Percentiles rank a stretch among this genome's conserved stretches.
Evolutionary conservation across 768 basidiomycete species (phyloP).

Genomic region (Boletellus sp.): DNA sequence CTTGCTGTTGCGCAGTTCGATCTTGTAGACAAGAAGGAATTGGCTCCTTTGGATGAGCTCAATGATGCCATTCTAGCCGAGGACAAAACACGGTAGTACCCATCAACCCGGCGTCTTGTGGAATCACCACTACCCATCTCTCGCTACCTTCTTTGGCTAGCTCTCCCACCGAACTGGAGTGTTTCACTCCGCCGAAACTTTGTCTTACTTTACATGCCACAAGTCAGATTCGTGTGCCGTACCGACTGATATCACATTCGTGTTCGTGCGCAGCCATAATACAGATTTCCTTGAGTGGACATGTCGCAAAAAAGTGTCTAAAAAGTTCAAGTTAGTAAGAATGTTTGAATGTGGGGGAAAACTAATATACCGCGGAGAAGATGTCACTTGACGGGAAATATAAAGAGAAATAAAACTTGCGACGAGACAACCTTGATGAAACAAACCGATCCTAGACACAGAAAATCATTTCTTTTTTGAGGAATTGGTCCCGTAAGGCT

Average conservation of each 20-base stretch:
- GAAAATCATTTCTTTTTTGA: neutral
- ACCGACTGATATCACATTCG: slow-evolving; percentile 8
- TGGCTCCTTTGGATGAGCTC: slow-evolving; percentile 91
- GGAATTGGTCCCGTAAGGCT: slow-evolving; percentile 11
- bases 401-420: neutral
- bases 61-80: slow-evolving; percentile 83
- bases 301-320: neutral
- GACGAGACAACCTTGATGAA: neutral
- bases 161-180: neutral
- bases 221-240: slow-evolving; percentile 3
- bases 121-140: neutral
- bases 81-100: slow-evolving; percentile 37
- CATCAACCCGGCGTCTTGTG: neutral
- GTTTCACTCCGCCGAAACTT: neutral
- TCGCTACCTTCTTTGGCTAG: neutral
- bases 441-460: neutral
- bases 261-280: slow-evolving; percentile 7
- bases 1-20: slow-evolving; percentile 58
- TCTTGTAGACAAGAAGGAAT: slow-evolving; percentile 93
- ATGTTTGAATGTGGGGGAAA: neutral
- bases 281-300: slow-evolving; percentile 9
- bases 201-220: neutral
- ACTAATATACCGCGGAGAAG: slow-evolving; percentile 4
- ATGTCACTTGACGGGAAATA: neutral
- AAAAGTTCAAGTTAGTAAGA: slow-evolving; percentile 1